Conservation (phyloP, 345 rosid species). For the Arabidopsis arenosa region DNA sequence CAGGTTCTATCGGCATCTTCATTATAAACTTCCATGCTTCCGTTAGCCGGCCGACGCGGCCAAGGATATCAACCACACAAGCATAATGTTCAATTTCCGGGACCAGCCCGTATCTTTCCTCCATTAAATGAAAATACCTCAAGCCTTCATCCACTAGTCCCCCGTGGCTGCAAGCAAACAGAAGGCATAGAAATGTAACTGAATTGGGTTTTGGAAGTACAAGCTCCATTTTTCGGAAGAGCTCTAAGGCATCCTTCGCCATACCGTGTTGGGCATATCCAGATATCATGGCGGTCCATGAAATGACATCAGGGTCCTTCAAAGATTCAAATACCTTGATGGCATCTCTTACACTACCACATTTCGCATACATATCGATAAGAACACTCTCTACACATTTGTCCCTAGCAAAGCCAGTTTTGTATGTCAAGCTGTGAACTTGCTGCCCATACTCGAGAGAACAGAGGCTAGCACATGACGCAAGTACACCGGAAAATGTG, state of each 20-base stretch:
- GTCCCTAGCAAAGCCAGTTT: conserved; percentile 51
- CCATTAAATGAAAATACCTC: conserved; percentile 51
- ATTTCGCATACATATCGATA: conserved; percentile 70
- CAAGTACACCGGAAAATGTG: conserved; percentile 57
- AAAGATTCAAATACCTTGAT: conserved; percentile 47
- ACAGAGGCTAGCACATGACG: conserved; percentile 61
- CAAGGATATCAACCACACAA: conserved; percentile 69
- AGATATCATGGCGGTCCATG: conserved; percentile 66
- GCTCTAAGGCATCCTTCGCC: conserved; percentile 50
- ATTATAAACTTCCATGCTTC: conserved; percentile 61
- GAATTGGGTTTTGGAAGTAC: conserved; percentile 53
- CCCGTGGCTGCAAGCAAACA: conserved; percentile 73
- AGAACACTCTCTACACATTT: conserved; percentile 60
- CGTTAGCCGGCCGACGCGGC: conserved; percentile 58
- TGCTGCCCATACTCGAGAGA: conserved; percentile 54
- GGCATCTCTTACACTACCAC: conserved; percentile 62
- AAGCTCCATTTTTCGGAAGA: conserved; percentile 52
- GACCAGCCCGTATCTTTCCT: conserved; percentile 44
- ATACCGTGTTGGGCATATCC: conserved; percentile 68
- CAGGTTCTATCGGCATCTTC: conserved; percentile 57
- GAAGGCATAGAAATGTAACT: conserved; percentile 60
- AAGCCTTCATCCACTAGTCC: conserved; percentile 64
- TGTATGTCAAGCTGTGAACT: conserved; percentile 56
- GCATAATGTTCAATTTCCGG: conserved; percentile 67
- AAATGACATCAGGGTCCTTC: conserved; percentile 50